Evolutionary conservation across 2,329 filamentous ascomycete species (phyloP).

Genomic region (Canariomyces notabilis): DNA sequence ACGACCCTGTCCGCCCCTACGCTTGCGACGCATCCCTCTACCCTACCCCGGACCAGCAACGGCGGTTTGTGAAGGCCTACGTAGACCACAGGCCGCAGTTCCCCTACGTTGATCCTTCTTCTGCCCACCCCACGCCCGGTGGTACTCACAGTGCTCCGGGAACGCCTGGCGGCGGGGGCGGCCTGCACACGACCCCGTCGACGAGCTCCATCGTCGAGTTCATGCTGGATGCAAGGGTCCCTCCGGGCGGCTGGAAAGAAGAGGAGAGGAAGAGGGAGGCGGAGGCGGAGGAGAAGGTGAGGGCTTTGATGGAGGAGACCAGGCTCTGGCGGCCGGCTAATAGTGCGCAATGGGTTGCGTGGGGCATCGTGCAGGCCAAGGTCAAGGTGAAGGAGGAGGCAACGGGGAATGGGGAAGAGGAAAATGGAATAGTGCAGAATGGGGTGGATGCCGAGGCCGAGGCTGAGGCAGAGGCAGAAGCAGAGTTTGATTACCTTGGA

Average conservation of each 20-base stretch:
- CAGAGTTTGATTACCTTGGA: slow-evolving; percentile 86
- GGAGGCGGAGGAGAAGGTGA: slow-evolving; percentile 60
- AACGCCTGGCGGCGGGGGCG: slow-evolving; percentile 22
- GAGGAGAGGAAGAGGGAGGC: slow-evolving; percentile 60
- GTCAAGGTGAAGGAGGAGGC: slow-evolving; percentile 57
- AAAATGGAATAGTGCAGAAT: slow-evolving; percentile 23
- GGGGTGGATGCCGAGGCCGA: slow-evolving; percentile 43
- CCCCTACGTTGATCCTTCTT: slow-evolving; percentile 39
- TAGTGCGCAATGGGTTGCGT: slow-evolving; percentile 86
- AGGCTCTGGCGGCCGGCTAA: slow-evolving; percentile 83
- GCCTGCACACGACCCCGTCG: slow-evolving; percentile 34
- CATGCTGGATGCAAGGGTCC: slow-evolving; percentile 71
- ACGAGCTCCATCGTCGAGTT: slow-evolving; percentile 60
- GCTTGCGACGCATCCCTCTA: slow-evolving; percentile 66
- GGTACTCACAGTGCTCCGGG: slow-evolving; percentile 32
- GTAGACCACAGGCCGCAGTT: slow-evolving; percentile 72
- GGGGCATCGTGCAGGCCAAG: slow-evolving; percentile 95
- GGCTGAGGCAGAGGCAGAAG: slow-evolving; percentile 50
- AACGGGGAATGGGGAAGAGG: slow-evolving; percentile 26
- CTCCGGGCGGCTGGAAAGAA: slow-evolving; percentile 52
- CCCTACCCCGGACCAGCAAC: slow-evolving; percentile 74
- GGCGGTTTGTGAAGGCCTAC: slow-evolving; percentile 80
- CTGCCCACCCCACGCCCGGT: slow-evolving; percentile 45
- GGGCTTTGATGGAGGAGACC: slow-evolving; percentile 70
- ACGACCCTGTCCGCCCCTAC: slow-evolving; percentile 61